Conservation (phyloP, 176 grass and related monocot species). For the Cocos nucifera region DNA sequence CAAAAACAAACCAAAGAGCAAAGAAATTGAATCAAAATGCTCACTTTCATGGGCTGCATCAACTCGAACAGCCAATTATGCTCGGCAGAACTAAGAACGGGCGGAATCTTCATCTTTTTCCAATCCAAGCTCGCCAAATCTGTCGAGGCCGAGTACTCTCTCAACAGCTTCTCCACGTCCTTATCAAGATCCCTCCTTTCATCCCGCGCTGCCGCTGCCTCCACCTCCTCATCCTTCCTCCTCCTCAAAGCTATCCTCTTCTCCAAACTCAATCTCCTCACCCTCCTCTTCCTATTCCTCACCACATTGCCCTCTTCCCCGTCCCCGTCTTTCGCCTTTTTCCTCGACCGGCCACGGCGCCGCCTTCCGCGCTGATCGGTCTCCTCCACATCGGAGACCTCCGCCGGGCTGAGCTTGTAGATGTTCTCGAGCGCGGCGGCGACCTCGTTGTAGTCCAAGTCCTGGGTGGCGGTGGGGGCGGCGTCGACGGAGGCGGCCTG, state of each 20-base stretch:
- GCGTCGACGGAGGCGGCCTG: not conserved
- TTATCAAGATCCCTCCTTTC: conserved; percentile 19
- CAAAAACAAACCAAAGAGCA: not conserved
- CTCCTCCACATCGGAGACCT: conserved; percentile 27
- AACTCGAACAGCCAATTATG: conserved; percentile 66
- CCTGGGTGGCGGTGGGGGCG: conserved; percentile 1
- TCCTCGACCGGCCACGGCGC: conserved; percentile 18
- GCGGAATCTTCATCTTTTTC: conserved; percentile 85
- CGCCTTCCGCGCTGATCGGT: not conserved
- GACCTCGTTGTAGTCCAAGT: conserved; percentile 64
- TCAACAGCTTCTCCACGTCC: conserved; percentile 42
- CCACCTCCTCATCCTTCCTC: conserved; percentile 7
- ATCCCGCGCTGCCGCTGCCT: not conserved
- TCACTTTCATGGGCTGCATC: conserved; percentile 77
- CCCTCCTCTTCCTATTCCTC: conserved; percentile 30
- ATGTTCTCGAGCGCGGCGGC: conserved; percentile 84
- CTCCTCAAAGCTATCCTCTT: conserved; percentile 43
- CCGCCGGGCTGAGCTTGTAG: conserved; percentile 75
- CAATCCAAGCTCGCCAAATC: conserved; percentile 74
- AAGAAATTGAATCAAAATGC: not conserved
- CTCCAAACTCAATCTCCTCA: conserved; percentile 45
- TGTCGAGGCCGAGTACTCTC: conserved; percentile 45
- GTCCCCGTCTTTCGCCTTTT: conserved; percentile 15
- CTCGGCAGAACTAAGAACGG: conserved; percentile 52
- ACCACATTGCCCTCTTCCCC: conserved; percentile 29